Conservation (phyloP, 2,329 filamentous ascomycete genomes). For the Nothophaeocryptopus gaeumannii region DNA sequence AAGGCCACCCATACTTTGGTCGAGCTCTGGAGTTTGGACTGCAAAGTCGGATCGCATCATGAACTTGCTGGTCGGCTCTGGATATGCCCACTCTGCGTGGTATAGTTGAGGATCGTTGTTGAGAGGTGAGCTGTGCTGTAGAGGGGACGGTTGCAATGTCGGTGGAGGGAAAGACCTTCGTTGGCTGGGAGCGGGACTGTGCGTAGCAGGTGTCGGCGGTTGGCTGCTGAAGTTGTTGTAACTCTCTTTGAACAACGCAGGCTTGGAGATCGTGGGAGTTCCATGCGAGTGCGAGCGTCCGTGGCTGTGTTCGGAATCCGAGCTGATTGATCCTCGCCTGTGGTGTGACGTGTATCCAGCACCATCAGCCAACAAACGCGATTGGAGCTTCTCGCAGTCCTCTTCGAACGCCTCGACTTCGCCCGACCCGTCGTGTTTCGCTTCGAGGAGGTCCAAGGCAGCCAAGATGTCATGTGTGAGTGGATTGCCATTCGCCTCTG, state of each 20-base stretch:
- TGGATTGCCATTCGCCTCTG: slow-evolving; percentile 55
- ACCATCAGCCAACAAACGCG: slow-evolving; percentile 53
- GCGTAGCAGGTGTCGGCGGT: slow-evolving; percentile 26
- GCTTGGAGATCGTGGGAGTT: slow-evolving; percentile 36
- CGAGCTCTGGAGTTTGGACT: slow-evolving; percentile 19
- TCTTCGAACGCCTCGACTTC: slow-evolving; percentile 58
- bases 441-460: slow-evolving; percentile 56
- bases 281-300: slow-evolving; percentile 33
- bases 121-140: slow-evolving; percentile 25
- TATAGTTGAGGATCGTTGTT: slow-evolving; percentile 31
- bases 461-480: slow-evolving; percentile 64
- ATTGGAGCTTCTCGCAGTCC: slow-evolving; percentile 54
- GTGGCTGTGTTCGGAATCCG: slow-evolving; percentile 52
- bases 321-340: slow-evolving; percentile 55
- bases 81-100: slow-evolving; percentile 30
- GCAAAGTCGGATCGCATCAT: slow-evolving; percentile 25
- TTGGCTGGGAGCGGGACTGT: slow-evolving; percentile 24
- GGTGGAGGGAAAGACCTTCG: slow-evolving; percentile 13
- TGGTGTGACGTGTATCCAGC: slow-evolving; percentile 43
- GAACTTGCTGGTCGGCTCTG: slow-evolving; percentile 14
- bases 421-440: slow-evolving; percentile 45
- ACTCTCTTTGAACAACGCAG: slow-evolving; percentile 16
- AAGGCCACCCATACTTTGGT: slow-evolving; percentile 10
- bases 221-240: slow-evolving; percentile 29
- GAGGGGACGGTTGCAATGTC: slow-evolving; percentile 24